Conservation (phyloP, 345 rosid genomes). For the Citrus sinensis region DNA sequence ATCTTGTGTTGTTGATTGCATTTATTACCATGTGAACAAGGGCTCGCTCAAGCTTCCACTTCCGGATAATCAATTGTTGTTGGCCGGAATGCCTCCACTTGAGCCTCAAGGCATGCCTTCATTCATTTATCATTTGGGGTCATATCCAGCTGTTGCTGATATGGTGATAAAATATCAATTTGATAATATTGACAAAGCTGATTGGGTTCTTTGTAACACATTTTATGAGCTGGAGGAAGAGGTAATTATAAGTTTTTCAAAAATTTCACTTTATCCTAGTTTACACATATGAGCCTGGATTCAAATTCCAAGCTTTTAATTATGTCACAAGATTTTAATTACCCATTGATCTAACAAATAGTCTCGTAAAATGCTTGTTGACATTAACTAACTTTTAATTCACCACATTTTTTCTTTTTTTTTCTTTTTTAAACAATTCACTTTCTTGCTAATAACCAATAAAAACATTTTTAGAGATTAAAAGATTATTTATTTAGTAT, state of each 20-base stretch:
- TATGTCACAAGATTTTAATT: too few relatives aligned
- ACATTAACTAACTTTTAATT: too few relatives aligned
- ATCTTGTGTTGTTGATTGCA: conserved; percentile 26
- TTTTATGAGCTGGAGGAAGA: conserved; percentile 28
- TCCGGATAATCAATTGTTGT: neutral
- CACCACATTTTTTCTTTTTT: too few relatives aligned
- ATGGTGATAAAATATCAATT: conserved; percentile 21
- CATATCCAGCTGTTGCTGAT: conserved; percentile 18
- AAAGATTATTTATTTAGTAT: too few relatives aligned
- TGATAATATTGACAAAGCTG: conserved; percentile 22
- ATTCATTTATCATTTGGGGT: conserved; percentile 12
- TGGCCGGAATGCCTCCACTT: conserved; percentile 30
- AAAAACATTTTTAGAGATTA: too few relatives aligned
- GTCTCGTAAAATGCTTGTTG: too few relatives aligned
- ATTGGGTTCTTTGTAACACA: conserved; percentile 25
- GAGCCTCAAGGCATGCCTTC: conserved; percentile 24
- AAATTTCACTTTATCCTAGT: too few relatives aligned
- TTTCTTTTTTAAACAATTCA: too few relatives aligned
- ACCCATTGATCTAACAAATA: neutral
- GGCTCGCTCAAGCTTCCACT: conserved; percentile 25
- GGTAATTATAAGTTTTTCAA: conserved; percentile 3
- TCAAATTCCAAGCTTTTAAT: too few relatives aligned
- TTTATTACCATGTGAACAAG: conserved; percentile 24
- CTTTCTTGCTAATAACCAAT: too few relatives aligned
- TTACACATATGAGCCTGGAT: too few relatives aligned